Evolutionary conservation across 2,329 filamentous ascomycete species (phyloP).

Genomic region (Colletotrichum salicis): DNA sequence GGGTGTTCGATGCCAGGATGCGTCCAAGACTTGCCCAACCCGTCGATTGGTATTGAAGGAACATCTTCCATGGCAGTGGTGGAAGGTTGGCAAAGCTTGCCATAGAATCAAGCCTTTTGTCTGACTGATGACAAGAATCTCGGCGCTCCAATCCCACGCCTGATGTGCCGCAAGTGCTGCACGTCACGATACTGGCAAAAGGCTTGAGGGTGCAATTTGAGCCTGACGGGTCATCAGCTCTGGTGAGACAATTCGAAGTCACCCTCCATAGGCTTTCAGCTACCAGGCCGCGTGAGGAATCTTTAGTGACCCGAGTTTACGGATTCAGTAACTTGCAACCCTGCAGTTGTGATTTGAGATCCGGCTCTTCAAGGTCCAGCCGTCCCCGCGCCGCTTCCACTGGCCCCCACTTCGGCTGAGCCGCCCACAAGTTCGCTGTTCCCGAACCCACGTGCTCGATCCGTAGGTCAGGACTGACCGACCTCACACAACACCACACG

Average conservation of each 20-base stretch:
- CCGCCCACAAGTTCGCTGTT: conserved; percentile 11
- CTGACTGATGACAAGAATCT: conserved; percentile 17
- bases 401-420: conserved; percentile 16
- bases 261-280: background rate
- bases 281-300: background rate
- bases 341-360: background rate
- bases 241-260: background rate
- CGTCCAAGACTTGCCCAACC: conserved; percentile 23
- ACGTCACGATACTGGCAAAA: conserved; percentile 1
- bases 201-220: background rate
- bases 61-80: conserved; percentile 3
- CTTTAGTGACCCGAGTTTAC: conserved; percentile 4
- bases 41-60: conserved; percentile 3
- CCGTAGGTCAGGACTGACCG: conserved; percentile 28
- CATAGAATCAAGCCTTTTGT: conserved; percentile 9
- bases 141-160: conserved; percentile 3
- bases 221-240: conserved; percentile 5
- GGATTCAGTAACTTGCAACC: background rate
- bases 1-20: conserved; percentile 27
- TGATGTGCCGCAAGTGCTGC: conserved; percentile 1
- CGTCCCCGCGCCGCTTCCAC: conserved; percentile 7
- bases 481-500: background rate
- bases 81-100: conserved; percentile 16
- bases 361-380: background rate
- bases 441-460: conserved; percentile 31